Evolutionary conservation across 805 yeast species (phyloP).

Genomic region (Vanderwaltozyma yarrowii): DNA sequence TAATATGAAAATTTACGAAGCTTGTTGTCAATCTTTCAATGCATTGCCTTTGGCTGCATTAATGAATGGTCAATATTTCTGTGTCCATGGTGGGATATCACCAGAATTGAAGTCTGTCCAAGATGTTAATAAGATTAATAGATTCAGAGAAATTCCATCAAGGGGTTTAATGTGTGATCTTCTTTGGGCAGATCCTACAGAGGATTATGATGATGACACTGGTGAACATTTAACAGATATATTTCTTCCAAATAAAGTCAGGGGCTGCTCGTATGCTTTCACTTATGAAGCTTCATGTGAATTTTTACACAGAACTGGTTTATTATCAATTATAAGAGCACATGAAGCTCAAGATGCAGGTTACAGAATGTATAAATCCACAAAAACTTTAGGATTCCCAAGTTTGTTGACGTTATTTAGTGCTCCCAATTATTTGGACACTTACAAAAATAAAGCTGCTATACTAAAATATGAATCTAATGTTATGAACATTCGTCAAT

Average conservation of each 20-base stretch:
- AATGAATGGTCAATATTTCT: constrained; percentile 87
- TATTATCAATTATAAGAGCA: constrained; percentile 82
- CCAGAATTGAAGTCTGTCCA: constrained; percentile 66
- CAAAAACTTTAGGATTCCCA: constrained; percentile 80
- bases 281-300: constrained; percentile 74
- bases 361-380: constrained; percentile 84
- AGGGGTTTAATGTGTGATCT: constrained; percentile 90
- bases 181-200: constrained; percentile 95
- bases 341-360: constrained; percentile 99
- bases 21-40: constrained; percentile 68
- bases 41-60: constrained; percentile 86
- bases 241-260: constrained; percentile 57
- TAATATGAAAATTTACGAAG: constrained; percentile 52
- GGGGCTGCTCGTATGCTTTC: constrained; percentile 91
- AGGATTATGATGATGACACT: constrained; percentile 62
- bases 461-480: constrained; percentile 83
- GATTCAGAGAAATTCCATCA: constrained; percentile 90
- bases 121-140: constrained; percentile 58
- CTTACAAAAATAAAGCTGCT: constrained; percentile 91
- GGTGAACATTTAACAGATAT: constrained; percentile 27
- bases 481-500: constrained; percentile 91
- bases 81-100: constrained; percentile 94
- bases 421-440: constrained; percentile 91
- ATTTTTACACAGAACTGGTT: constrained; percentile 66
- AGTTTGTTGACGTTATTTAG: constrained; percentile 83